A percentile compares a stretch with the other conserved stretches of the same genome.
phyloP scores from a whole-genome alignment of 305 asterid species.

The Lippia alba region DNA sequence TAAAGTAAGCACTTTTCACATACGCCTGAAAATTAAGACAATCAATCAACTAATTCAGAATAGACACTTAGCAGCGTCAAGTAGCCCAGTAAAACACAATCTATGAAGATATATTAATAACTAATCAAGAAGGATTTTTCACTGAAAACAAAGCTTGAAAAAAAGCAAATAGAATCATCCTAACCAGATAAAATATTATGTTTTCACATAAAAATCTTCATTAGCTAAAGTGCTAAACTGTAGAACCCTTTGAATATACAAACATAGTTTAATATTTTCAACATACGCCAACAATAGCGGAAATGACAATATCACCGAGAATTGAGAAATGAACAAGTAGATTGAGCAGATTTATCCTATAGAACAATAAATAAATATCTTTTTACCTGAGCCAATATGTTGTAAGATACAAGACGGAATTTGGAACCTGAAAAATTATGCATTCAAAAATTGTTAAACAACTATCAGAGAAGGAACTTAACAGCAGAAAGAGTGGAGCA shows the following conservation, averaged over 20 bases:
- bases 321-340: too few relatives aligned
- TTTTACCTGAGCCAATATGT: slow-evolving; percentile 88
- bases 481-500: slow-evolving; percentile 8
- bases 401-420: slow-evolving; percentile 84
- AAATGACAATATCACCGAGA: background rate
- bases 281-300: too few relatives aligned
- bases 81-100: background rate
- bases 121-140: too few relatives aligned
- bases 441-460: slow-evolving; percentile 29
- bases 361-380: slow-evolving; percentile 1
- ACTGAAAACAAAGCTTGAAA: too few relatives aligned
- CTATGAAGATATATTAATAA: too few relatives aligned
- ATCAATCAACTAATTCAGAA: background rate
- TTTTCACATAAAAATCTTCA: too few relatives aligned
- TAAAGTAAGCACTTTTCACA: slow-evolving; percentile 71
- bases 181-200: too few relatives aligned
- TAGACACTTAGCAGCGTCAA: slow-evolving; percentile 11
- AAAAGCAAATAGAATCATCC: too few relatives aligned
- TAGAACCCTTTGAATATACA: too few relatives aligned
- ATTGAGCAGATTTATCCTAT: background rate
- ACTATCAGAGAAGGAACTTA: background rate
- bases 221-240: too few relatives aligned
- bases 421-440: slow-evolving; percentile 57
- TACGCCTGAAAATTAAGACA: slow-evolving; percentile 57
- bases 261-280: too few relatives aligned